Percentiles rank a stretch among this genome's conserved stretches.
Conservation (phyloP, 2,329 filamentous ascomycete species). For the Diaporthe sp. region DNA sequence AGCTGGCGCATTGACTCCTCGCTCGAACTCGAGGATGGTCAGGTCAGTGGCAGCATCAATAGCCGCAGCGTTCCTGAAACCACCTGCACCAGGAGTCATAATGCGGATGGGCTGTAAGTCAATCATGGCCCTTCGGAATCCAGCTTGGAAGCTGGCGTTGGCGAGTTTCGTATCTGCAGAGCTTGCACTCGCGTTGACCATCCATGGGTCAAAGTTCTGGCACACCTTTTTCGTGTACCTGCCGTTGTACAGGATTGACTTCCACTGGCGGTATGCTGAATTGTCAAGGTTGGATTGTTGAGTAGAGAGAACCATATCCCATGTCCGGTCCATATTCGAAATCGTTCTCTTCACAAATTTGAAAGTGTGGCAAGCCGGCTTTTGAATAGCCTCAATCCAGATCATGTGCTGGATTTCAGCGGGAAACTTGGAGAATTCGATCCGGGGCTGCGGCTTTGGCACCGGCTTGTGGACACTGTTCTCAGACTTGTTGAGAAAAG, state of each 20-base stretch:
- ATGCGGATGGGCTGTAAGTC: neutral
- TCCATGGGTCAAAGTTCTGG: too few species aligned
- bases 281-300: neutral
- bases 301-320: neutral
- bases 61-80: neutral
- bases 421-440: conserved; percentile 20
- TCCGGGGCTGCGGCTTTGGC: neutral
- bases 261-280: conserved; percentile 33
- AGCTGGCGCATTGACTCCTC: neutral
- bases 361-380: conserved; percentile 41
- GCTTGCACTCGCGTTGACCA: too few species aligned
- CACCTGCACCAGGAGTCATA: neutral
- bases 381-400: conserved; percentile 39
- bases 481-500: neutral
- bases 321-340: too few species aligned
- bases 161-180: neutral
- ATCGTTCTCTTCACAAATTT: neutral
- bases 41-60: conserved; percentile 40
- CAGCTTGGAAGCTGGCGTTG: conserved; percentile 33
- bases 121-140: conserved; percentile 14
- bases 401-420: conserved; percentile 42
- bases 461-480: neutral
- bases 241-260: neutral
- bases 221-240: too few species aligned
- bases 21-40: conserved; percentile 41